A percentile compares a stretch with the other conserved stretches of the same genome.
Evolutionary conservation across 345 rosid genomes (phyloP).

Genomic region (Acer campestre): DNA sequence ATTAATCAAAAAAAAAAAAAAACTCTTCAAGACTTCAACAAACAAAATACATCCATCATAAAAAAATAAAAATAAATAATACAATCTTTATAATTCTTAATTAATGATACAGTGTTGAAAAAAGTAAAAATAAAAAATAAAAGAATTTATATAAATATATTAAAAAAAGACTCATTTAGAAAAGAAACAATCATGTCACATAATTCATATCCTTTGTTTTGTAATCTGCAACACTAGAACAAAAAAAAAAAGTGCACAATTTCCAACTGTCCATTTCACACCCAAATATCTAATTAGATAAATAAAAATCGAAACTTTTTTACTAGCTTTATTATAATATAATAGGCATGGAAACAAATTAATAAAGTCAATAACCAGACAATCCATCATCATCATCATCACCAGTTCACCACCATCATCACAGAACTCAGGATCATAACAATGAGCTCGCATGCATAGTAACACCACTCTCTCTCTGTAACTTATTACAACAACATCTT

Average conservation of each 20-base stretch:
- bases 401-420: not conserved
- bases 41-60: too few species aligned
- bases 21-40: too few species aligned
- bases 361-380: not conserved
- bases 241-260: not conserved
- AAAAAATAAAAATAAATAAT: too few species aligned
- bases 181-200: not conserved
- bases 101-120: too few species aligned
- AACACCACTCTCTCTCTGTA: not conserved
- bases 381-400: not conserved
- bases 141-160: too few species aligned
- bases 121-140: too few species aligned
- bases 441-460: constrained; percentile 1
- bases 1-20: too few species aligned
- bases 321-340: not conserved
- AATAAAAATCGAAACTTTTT: not conserved
- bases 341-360: not conserved
- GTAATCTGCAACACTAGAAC: not conserved
- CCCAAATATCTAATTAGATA: not conserved
- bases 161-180: too few species aligned
- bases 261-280: not conserved
- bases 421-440: not conserved
- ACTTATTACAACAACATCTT: not conserved
- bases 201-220: not conserved
- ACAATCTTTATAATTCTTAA: not conserved